A percentile compares a stretch with the other conserved stretches of the same genome.
These are phyloP conservation scores for Globisporangium middletonii DNA, from an alignment of 352 stramenopile genomes.

Conservation along the genomic window DNA sequence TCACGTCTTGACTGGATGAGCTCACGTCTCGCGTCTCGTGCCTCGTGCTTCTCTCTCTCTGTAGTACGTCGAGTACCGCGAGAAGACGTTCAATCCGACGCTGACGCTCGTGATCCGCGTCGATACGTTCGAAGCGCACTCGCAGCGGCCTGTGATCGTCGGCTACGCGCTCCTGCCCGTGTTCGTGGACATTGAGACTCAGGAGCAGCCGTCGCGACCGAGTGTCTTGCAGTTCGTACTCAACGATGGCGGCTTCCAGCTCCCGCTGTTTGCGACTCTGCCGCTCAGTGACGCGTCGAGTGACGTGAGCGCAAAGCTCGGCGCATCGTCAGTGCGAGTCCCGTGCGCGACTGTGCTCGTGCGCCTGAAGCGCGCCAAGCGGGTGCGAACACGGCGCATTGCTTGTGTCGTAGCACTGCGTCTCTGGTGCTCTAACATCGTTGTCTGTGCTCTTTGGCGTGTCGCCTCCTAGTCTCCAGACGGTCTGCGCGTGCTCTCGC, in stretches of 20 bases:
- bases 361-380: slow-evolving; percentile 44
- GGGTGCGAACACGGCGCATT: slow-evolving; percentile 20
- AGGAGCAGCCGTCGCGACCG: slow-evolving; percentile 40
- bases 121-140: slow-evolving; percentile 66
- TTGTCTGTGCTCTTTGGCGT: neutral
- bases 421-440: too few species aligned
- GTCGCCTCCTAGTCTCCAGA: slow-evolving; percentile 36
- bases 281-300: slow-evolving; percentile 24
- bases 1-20: too few species aligned
- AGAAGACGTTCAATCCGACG: slow-evolving; percentile 69
- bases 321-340: slow-evolving; percentile 38
- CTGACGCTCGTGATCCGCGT: slow-evolving; percentile 81
- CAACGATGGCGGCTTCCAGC: slow-evolving; percentile 71
- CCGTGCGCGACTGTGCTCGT: slow-evolving; percentile 79
- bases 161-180: slow-evolving; percentile 67
- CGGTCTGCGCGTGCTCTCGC: slow-evolving; percentile 48
- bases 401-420: neutral
- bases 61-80: slow-evolving; percentile 71
- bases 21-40: too few species aligned
- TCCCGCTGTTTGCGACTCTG: slow-evolving; percentile 57
- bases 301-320: slow-evolving; percentile 27
- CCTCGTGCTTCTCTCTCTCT: neutral
- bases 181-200: slow-evolving; percentile 67
- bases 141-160: slow-evolving; percentile 49
- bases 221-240: slow-evolving; percentile 48